phyloP scores from a whole-genome alignment of 257 asterid species.

The Cinchona pubescens region DNA sequence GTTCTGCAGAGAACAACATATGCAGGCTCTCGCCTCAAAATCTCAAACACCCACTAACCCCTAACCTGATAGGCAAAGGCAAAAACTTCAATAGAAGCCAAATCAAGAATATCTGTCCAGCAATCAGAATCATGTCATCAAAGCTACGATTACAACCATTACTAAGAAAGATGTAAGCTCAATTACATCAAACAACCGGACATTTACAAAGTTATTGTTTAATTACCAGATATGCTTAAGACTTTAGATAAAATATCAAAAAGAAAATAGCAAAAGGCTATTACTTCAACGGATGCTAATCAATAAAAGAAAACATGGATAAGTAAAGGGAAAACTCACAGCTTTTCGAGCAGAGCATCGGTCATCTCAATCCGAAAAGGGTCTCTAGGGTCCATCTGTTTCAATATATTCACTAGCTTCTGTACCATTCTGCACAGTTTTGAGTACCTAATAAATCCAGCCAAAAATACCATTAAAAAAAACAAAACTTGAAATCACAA shows the following conservation, averaged over 20 bases:
- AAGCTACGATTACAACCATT: neutral
- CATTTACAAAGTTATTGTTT: neutral
- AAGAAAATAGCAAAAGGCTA: neutral
- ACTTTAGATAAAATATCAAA: neutral
- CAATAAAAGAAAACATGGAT: neutral
- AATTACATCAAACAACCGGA: neutral
- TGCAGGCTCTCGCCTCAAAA: neutral
- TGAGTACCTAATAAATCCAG: slow-evolving; percentile 57
- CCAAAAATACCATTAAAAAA: neutral
- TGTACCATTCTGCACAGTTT: slow-evolving; percentile 77
- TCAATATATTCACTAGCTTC: slow-evolving; percentile 78
- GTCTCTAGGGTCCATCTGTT: slow-evolving; percentile 84
- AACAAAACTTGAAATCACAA: neutral
- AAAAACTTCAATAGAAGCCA: neutral
- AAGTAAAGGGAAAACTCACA: slow-evolving; percentile 45
- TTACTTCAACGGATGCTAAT: neutral
- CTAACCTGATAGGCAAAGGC: neutral
- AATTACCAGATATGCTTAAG: neutral
- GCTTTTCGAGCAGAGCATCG: slow-evolving; percentile 80
- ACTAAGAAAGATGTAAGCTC: neutral
- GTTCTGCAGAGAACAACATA: neutral
- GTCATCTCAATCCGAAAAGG: slow-evolving; percentile 87
- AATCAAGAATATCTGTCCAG: neutral
- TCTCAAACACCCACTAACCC: neutral
- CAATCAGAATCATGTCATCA: neutral